Evolutionary conservation across 2,329 filamentous ascomycete species (phyloP).

Genomic region (Verticillium zaregamsianum): DNA sequence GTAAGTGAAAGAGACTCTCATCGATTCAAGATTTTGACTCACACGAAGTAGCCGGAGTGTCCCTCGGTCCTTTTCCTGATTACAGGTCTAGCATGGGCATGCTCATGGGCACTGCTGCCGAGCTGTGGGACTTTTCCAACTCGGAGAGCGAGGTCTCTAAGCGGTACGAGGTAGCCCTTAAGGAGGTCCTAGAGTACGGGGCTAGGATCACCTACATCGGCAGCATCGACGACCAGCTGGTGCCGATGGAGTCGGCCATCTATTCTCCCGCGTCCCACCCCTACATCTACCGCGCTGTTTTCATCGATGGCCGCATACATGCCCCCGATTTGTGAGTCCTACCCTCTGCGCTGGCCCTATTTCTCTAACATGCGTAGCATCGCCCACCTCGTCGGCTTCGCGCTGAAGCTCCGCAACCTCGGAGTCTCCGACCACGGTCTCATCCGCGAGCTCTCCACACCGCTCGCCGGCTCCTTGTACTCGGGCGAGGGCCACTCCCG

Average conservation of each 20-base stretch:
- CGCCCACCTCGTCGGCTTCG: constrained; percentile 87
- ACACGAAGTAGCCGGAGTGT: constrained; percentile 69
- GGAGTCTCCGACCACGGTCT: constrained; percentile 91
- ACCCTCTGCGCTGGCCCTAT: background rate
- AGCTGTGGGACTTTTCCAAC: constrained; percentile 90
- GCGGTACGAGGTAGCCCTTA: constrained; percentile 72
- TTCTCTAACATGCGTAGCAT: constrained; percentile 42
- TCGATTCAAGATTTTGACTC: background rate
- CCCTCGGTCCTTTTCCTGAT: constrained; percentile 86
- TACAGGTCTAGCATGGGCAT: constrained; percentile 84
- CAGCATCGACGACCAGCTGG: constrained; percentile 94
- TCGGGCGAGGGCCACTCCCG: constrained; percentile 89
- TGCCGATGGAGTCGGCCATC: constrained; percentile 85
- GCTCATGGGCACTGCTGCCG: constrained; percentile 84
- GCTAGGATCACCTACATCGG: constrained; percentile 84
- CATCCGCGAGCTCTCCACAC: constrained; percentile 81
- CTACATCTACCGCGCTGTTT: constrained; percentile 92
- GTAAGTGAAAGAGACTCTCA: constrained; percentile 24
- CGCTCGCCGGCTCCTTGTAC: constrained; percentile 87
- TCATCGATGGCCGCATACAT: constrained; percentile 89
- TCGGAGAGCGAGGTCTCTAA: constrained; percentile 77
- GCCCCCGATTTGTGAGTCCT: constrained; percentile 74
- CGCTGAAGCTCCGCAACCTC: constrained; percentile 88
- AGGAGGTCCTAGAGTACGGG: constrained; percentile 70
- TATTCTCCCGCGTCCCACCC: constrained; percentile 85